Evolutionary conservation across 352 stramenopile species (phyloP).

Genomic region (Globisporangium nunn): DNA sequence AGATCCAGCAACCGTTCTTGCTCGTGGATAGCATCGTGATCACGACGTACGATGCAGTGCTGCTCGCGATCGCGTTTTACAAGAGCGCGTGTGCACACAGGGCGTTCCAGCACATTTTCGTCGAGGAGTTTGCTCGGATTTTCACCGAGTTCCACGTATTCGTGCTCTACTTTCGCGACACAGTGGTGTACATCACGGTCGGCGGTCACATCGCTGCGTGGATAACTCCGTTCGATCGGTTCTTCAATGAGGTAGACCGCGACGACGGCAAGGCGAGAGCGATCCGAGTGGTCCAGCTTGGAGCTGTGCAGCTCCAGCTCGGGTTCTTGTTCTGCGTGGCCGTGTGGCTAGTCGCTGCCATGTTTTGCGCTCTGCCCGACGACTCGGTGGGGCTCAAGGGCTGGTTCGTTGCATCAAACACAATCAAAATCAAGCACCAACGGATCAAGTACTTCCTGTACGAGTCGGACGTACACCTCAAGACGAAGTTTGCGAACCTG

Average conservation of each 20-base stretch:
- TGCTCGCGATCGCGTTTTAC: constrained; percentile 16
- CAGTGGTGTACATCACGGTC: constrained; percentile 20
- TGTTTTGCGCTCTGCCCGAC: constrained; percentile 26
- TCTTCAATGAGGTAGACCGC: constrained; percentile 11
- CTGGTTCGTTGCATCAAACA: constrained; percentile 12
- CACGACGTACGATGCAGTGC: constrained; percentile 14
- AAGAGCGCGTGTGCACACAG: constrained; percentile 20
- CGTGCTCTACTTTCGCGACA: constrained; percentile 31
- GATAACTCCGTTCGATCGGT: constrained; percentile 21
- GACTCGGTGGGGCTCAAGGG: constrained; percentile 16
- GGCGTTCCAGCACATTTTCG: constrained; percentile 27
- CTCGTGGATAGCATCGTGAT: constrained; percentile 20
- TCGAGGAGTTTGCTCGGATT: constrained; percentile 28
- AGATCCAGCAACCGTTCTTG: constrained; percentile 7
- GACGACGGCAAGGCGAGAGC: constrained; percentile 1
- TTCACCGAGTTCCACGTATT: constrained; percentile 42
- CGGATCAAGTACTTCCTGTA: constrained; percentile 34
- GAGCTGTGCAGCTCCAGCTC: constrained; percentile 21
- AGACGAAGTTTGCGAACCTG: constrained; percentile 20
- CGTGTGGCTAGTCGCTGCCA: constrained; percentile 21
- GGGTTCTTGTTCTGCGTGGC: constrained; percentile 23
- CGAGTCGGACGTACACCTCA: constrained; percentile 28
- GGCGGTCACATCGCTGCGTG: constrained; percentile 26
- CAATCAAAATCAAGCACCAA: constrained; percentile 8
- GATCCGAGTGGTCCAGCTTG: constrained; percentile 15